A percentile compares a stretch with the other conserved stretches of the same genome.
Conservation (phyloP, 2,329 filamentous ascomycete genomes). For the Beauveria pseudobassiana region DNA sequence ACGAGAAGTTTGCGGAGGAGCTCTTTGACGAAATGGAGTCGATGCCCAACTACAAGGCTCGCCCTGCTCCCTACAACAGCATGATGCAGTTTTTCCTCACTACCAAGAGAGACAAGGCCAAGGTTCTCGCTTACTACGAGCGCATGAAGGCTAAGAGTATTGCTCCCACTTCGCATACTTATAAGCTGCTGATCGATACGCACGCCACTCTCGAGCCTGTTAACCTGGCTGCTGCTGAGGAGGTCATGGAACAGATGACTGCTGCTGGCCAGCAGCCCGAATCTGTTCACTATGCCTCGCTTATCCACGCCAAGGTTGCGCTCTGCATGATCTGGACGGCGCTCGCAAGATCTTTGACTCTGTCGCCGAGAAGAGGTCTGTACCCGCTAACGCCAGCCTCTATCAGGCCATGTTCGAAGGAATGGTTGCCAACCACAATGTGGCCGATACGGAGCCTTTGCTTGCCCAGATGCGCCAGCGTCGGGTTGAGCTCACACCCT, state of each 20-base stretch:
- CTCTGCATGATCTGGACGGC: constrained; percentile 81
- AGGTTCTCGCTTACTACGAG: constrained; percentile 91
- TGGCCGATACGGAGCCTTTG: constrained; percentile 66
- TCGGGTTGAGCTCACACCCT: constrained; percentile 80
- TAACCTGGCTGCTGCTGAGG: constrained; percentile 79
- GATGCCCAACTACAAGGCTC: constrained; percentile 97
- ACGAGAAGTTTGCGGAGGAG: constrained; percentile 95
- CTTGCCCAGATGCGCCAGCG: constrained; percentile 67
- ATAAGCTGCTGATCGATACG: constrained; percentile 93
- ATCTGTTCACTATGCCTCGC: constrained; percentile 88
- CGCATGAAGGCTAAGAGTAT: constrained; percentile 87
- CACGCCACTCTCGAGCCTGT: constrained; percentile 90
- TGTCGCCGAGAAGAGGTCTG: constrained; percentile 59
- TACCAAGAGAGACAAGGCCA: constrained; percentile 90
- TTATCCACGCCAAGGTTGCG: constrained; percentile 94
- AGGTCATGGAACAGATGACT: constrained; percentile 72
- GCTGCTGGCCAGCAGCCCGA: constrained; percentile 69
- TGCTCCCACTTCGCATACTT: constrained; percentile 87
- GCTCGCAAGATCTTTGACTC: constrained; percentile 76
- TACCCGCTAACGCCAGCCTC: constrained; percentile 72
- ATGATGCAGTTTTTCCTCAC: constrained; percentile 99
- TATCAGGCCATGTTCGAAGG: constrained; percentile 97
- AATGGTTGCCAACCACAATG: constrained; percentile 90
- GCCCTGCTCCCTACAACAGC: constrained; percentile 95
- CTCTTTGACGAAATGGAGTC: constrained; percentile 99